These are phyloP conservation scores for Aspergillus persii DNA, from an alignment of 2,329 filamentous ascomycete species.

Conservation along the genomic window DNA sequence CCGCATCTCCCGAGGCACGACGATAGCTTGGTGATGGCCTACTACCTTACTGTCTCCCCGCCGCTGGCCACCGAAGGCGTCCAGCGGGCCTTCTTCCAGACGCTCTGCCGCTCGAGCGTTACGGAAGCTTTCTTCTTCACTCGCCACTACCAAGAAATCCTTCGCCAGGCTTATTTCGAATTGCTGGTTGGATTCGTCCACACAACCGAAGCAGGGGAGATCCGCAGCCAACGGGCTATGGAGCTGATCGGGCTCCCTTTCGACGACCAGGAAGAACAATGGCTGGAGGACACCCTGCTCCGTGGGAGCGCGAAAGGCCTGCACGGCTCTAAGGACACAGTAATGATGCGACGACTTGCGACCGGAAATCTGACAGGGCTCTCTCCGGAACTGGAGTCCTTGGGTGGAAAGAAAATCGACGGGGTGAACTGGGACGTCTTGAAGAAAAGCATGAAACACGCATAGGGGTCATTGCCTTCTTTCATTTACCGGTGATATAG, in stretches of 20 bases:
- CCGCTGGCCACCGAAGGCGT: constrained; percentile 64
- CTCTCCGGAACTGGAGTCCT: constrained; percentile 32
- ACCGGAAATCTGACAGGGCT: constrained; percentile 53
- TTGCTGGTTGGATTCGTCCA: constrained; percentile 62
- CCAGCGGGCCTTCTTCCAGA: constrained; percentile 66
- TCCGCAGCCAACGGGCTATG: constrained; percentile 56
- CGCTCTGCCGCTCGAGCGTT: constrained; percentile 65
- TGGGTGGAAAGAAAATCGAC: constrained; percentile 47
- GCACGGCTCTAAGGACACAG: constrained; percentile 67
- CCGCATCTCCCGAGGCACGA: constrained; percentile 57
- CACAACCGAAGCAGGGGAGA: constrained; percentile 35
- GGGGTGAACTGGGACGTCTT: constrained; percentile 54
- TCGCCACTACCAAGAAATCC: constrained; percentile 60
- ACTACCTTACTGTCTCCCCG: constrained; percentile 74
- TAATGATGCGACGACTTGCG: constrained; percentile 71
- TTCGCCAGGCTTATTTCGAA: constrained; percentile 65
- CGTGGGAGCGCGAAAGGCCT: constrained; percentile 63
- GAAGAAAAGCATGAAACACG: constrained; percentile 34
- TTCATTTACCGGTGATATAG: neutral
- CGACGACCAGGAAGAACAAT: constrained; percentile 66
- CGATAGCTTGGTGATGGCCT: constrained; percentile 67
- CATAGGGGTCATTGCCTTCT: constrained; percentile 16
- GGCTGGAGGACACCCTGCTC: constrained; percentile 69
- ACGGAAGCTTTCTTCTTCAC: constrained; percentile 73
- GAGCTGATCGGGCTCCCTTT: constrained; percentile 74